These are phyloP conservation scores for Leishmania lainsoni DNA, from an alignment of 208 protist genomes.

Conservation along the genomic window DNA sequence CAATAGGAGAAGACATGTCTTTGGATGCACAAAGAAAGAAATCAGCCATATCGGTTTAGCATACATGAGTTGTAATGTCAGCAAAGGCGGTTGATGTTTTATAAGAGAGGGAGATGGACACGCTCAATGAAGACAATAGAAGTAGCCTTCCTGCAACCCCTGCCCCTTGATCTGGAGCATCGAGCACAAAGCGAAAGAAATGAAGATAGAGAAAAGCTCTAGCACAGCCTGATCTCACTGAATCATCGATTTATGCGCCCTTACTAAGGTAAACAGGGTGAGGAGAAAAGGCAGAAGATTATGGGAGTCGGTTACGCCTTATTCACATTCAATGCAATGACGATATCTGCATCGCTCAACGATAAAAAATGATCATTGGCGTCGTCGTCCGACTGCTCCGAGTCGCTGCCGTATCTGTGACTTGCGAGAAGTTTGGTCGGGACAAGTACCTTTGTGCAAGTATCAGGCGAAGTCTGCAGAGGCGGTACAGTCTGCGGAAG, in stretches of 20 bases:
- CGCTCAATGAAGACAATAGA: not conserved
- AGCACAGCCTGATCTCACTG: not conserved
- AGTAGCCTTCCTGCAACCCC: not conserved
- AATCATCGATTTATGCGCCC: not conserved
- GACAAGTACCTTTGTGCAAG: slow-evolving; percentile 17
- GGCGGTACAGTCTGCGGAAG: not conserved
- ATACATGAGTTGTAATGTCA: not conserved
- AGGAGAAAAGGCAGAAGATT: not conserved
- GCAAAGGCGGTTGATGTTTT: not conserved
- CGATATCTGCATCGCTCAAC: slow-evolving; percentile 27
- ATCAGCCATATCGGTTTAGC: not conserved
- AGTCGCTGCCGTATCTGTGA: slow-evolving; percentile 12
- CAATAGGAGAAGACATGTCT: not conserved
- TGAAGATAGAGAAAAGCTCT: not conserved
- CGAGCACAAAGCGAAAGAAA: not conserved
- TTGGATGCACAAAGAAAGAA: not conserved
- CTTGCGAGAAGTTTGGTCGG: slow-evolving; percentile 14
- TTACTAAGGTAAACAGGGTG: not conserved
- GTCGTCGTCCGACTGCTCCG: slow-evolving; percentile 16
- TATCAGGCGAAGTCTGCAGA: not conserved
- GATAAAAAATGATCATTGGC: slow-evolving; percentile 17
- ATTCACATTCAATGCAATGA: slow-evolving; percentile 8
- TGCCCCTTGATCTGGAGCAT: not conserved
- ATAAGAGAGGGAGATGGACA: not conserved
- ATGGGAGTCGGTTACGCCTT: not conserved